Evolutionary conservation across 164 flowering plant genomes (phyloP).

Genomic region (Stephania cephalantha): DNA sequence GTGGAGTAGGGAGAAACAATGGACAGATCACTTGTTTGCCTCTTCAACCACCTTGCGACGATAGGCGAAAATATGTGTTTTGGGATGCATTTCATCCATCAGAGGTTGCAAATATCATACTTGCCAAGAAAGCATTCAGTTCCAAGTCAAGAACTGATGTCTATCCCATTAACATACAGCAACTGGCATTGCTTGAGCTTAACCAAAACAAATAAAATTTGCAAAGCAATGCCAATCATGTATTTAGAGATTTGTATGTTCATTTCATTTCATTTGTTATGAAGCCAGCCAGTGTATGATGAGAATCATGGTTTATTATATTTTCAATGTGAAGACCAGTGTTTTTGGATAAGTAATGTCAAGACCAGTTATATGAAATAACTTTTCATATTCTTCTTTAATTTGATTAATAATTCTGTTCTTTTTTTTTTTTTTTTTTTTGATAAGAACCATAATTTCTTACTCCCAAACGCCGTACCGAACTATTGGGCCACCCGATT

Average conservation of each 20-base stretch:
- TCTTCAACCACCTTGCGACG: constrained; percentile 60
- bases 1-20: constrained; percentile 89
- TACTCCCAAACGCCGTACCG: too few relatives aligned
- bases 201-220: not conserved
- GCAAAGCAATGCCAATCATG: not conserved
- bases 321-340: too few relatives aligned
- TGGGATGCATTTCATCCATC: constrained; percentile 94
- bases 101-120: constrained; percentile 45
- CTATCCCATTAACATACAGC: constrained; percentile 54
- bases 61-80: constrained; percentile 56
- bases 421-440: too few relatives aligned
- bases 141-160: constrained; percentile 32
- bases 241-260: not conserved
- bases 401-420: too few relatives aligned
- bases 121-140: constrained; percentile 38
- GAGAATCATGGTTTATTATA: not conserved
- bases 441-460: too few relatives aligned
- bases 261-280: not conserved
- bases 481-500: too few relatives aligned
- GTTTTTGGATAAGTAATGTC: too few relatives aligned
- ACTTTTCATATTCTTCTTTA: too few relatives aligned
- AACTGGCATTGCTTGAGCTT: constrained; percentile 37
- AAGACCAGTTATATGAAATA: too few relatives aligned
- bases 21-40: constrained; percentile 90
- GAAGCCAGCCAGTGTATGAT: not conserved